A percentile compares a stretch with the other conserved stretches of the same genome.
These are phyloP conservation scores for Pichia thaimueangensis DNA, from an alignment of 805 yeast species.

Conservation along the genomic window DNA sequence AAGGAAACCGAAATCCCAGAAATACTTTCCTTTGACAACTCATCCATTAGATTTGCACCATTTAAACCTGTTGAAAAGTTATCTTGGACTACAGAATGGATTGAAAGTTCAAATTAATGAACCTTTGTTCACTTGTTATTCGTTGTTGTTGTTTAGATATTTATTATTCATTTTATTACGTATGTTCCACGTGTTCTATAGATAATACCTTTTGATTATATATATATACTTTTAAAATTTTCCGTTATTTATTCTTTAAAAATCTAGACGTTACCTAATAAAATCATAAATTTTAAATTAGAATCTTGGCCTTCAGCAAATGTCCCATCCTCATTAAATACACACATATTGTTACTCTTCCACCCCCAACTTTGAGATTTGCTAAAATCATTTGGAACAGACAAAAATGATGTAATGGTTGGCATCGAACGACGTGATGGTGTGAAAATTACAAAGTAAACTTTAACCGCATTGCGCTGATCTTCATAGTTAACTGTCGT, in stretches of 20 bases:
- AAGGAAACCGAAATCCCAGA: conserved; percentile 55
- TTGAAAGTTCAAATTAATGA: conserved; percentile 11
- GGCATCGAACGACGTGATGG: conserved; percentile 43
- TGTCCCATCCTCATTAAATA: conserved; percentile 43
- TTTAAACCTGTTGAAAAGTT: conserved; percentile 77
- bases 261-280: conserved; percentile 42
- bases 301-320: conserved; percentile 39
- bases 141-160: neutral
- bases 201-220: no score
- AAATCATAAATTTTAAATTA: conserved; percentile 43
- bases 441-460: conserved; percentile 48
- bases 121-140: neutral
- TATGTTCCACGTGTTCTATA: no score
- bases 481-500: conserved; percentile 38
- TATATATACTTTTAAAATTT: no score
- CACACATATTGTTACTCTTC: conserved; percentile 50
- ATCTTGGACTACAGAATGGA: conserved; percentile 74
- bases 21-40: conserved; percentile 35
- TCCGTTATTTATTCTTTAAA: no score
- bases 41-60: conserved; percentile 60
- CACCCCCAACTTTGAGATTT: conserved; percentile 58
- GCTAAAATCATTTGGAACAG: conserved; percentile 48
- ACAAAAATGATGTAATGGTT: conserved; percentile 45
- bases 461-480: conserved; percentile 38
- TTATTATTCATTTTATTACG: neutral